These are phyloP conservation scores for Pseudonectria foliicola DNA, from an alignment of 2,329 filamentous ascomycete genomes.

Conservation along the genomic window DNA sequence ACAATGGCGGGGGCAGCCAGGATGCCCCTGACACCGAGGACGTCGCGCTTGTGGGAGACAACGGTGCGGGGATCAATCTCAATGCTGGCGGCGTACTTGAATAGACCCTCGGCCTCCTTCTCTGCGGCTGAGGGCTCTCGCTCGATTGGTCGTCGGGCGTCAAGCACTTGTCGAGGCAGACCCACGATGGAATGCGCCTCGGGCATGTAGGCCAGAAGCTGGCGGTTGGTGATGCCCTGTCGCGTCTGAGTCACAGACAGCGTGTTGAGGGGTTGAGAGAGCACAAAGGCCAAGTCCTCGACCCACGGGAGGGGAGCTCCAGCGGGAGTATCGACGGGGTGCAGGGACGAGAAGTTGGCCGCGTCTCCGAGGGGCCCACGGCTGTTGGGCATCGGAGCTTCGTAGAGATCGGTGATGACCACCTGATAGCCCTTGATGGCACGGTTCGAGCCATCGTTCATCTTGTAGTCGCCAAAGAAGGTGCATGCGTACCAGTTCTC, in stretches of 20 bases:
- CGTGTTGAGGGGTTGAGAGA: slow-evolving; percentile 69
- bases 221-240: slow-evolving; percentile 82
- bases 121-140: slow-evolving; percentile 76
- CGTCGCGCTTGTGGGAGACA: slow-evolving; percentile 74
- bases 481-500: slow-evolving; percentile 97
- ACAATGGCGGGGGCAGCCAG: slow-evolving; percentile 71
- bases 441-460: slow-evolving; percentile 46
- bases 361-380: slow-evolving; percentile 67
- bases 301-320: slow-evolving; percentile 62
- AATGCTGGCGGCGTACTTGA: slow-evolving; percentile 66
- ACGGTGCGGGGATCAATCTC: slow-evolving; percentile 78
- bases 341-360: slow-evolving; percentile 70
- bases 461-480: slow-evolving; percentile 57
- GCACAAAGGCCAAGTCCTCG: slow-evolving; percentile 71
- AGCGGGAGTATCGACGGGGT: slow-evolving; percentile 51
- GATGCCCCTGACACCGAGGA: slow-evolving; percentile 67
- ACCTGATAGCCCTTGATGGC: slow-evolving; percentile 78
- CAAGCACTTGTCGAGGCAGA: slow-evolving; percentile 70
- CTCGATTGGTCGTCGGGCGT: slow-evolving; percentile 78
- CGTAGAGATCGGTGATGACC: slow-evolving; percentile 81
- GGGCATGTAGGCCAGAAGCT: slow-evolving; percentile 73
- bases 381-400: slow-evolving; percentile 76
- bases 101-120: slow-evolving; percentile 69
- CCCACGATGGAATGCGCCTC: slow-evolving; percentile 67
- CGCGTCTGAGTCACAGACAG: slow-evolving; percentile 82